These are phyloP conservation scores for Nymphaea colorata DNA, from an alignment of 164 flowering plant genomes.

Conservation along the genomic window DNA sequence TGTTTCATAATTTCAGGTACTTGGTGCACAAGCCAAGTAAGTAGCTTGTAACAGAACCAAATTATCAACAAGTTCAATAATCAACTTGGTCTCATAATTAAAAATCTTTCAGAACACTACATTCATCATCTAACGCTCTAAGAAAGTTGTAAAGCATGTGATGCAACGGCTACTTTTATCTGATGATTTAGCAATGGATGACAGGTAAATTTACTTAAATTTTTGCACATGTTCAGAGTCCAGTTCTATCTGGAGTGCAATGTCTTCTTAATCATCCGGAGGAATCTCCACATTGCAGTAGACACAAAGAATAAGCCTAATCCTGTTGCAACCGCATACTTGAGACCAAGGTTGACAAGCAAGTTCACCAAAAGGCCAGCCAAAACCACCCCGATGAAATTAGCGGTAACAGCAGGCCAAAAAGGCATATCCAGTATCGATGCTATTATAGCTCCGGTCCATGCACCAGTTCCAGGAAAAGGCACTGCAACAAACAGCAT, in stretches of 20 bases:
- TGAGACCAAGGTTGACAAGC: conserved; percentile 91
- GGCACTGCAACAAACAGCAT: conserved; percentile 98
- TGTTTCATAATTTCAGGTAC: too few species aligned
- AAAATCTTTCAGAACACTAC: too few species aligned
- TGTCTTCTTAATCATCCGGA: conserved; percentile 46
- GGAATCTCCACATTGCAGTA: conserved; percentile 81
- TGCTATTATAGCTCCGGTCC: conserved; percentile 93
- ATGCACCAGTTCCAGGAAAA: conserved; percentile 97
- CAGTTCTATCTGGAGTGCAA: conserved; percentile 12
- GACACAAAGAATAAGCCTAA: conserved; percentile 59
- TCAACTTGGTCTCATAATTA: too few species aligned
- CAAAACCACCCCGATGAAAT: conserved; percentile 62
- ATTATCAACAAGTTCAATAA: too few species aligned
- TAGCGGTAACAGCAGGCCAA: conserved; percentile 73
- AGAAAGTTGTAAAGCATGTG: too few species aligned
- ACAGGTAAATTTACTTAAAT: too few species aligned
- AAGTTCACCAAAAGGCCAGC: conserved; percentile 88
- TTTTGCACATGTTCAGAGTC: background rate
- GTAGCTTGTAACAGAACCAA: too few species aligned
- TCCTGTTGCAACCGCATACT: conserved; percentile 68
- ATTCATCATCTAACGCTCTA: too few species aligned
- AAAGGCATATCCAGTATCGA: conserved; percentile 89
- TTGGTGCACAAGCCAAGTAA: too few species aligned
- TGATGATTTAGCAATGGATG: too few species aligned
- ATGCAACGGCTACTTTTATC: too few species aligned